Conservation (phyloP, 2,329 filamentous ascomycete genomes). For the Paradendryphiella salina region DNA sequence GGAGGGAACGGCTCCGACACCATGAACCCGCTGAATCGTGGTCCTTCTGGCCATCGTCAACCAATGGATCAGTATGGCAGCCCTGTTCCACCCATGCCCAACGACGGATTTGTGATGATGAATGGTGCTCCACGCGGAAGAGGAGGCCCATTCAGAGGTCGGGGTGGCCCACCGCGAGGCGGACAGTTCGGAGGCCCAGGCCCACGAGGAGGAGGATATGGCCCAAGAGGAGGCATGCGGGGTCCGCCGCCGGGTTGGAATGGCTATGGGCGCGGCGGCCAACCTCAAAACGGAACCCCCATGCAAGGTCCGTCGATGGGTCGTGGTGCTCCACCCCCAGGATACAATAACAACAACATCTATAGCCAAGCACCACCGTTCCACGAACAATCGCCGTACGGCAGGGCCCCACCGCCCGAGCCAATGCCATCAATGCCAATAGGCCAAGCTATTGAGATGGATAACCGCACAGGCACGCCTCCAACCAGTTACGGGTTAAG, state of each 20-base stretch:
- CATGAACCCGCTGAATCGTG: conserved; percentile 44
- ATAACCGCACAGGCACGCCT: conserved; percentile 56
- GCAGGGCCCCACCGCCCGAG: conserved; percentile 61
- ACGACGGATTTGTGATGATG: conserved; percentile 50
- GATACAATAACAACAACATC: conserved; percentile 46
- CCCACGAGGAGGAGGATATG: conserved; percentile 44
- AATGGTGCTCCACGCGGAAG: conserved; percentile 49
- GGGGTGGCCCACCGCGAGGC: conserved; percentile 47
- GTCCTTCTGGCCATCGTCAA: conserved; percentile 45
- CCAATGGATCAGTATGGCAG: conserved; percentile 69
- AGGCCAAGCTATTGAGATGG: conserved; percentile 78
- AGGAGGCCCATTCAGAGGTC: conserved; percentile 44
- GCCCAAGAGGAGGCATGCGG: conserved; percentile 45
- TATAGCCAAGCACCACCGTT: conserved; percentile 47
- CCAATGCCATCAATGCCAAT: conserved; percentile 44
- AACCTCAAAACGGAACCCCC: conserved; percentile 36
- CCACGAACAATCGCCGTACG: conserved; percentile 46
- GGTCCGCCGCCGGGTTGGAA: conserved; percentile 50
- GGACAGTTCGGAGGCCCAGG: conserved; percentile 29
- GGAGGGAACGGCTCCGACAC: conserved; percentile 48
- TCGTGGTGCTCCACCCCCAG: conserved; percentile 49
- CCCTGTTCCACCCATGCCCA: conserved; percentile 51
- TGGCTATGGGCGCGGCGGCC: conserved; percentile 42
- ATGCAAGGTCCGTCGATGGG: conserved; percentile 48
- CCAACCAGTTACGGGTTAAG: conserved; percentile 48